Evolutionary conservation across 371 early-diverging fungal genomes (phyloP).

Genomic region (Dichotomocladium elegans): DNA sequence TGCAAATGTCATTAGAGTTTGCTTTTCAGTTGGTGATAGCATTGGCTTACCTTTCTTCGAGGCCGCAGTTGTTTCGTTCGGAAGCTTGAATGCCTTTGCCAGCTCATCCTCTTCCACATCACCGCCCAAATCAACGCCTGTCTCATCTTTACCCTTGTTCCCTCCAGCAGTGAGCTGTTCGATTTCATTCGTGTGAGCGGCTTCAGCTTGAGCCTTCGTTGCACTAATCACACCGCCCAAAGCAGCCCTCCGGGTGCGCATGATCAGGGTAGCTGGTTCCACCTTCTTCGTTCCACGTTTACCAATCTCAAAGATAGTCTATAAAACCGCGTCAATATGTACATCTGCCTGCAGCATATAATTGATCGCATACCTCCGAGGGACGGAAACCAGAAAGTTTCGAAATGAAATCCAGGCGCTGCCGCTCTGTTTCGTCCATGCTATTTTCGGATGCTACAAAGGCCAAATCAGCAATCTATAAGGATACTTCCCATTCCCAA

Average conservation of each 20-base stretch:
- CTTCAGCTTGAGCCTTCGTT: conserved; percentile 21
- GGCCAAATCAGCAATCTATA: background rate
- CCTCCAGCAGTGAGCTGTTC: conserved; percentile 10
- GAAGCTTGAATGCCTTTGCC: conserved; percentile 45
- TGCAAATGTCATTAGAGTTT: background rate
- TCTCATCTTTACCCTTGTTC: conserved; percentile 15
- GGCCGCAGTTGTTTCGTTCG: conserved; percentile 26
- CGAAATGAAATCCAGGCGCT: conserved; percentile 65
- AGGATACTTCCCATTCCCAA: background rate
- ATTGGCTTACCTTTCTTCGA: background rate
- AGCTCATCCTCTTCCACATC: conserved; percentile 52
- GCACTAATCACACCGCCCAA: conserved; percentile 59
- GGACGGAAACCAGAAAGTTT: conserved; percentile 81
- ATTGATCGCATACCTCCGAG: conserved; percentile 42
- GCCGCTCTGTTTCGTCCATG: conserved; percentile 43
- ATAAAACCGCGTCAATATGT: background rate
- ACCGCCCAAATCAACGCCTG: conserved; percentile 29
- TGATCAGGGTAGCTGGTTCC: conserved; percentile 67
- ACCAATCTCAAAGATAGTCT: conserved; percentile 92
- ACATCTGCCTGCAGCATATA: background rate
- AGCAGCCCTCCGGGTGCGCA: conserved; percentile 73
- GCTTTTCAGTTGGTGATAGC: background rate
- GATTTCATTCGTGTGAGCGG: conserved; percentile 14
- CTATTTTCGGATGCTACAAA: conserved; percentile 10
- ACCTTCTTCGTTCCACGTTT: conserved; percentile 74